Conservation (phyloP, 371 early-diverging fungal species). For the Fennellomyces sp. region DNA sequence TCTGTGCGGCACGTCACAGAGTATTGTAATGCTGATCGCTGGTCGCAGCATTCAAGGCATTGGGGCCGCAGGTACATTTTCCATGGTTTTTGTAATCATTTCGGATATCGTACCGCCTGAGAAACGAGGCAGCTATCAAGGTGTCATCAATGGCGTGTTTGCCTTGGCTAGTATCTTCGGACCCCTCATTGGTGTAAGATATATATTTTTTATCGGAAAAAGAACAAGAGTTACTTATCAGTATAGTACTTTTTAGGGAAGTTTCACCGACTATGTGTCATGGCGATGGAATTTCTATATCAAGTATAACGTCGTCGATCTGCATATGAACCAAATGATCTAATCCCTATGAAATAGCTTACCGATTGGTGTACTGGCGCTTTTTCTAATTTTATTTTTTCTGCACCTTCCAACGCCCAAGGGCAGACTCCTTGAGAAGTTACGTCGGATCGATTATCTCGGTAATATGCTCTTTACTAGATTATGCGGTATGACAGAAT, state of each 20-base stretch:
- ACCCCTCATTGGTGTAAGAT: constrained; percentile 45
- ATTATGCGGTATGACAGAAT: too few relatives aligned
- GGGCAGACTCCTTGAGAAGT: constrained; percentile 30
- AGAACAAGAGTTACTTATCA: too few relatives aligned
- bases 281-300: constrained; percentile 55
- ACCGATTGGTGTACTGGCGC: constrained; percentile 44
- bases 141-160: constrained; percentile 50
- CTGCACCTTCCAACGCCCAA: constrained; percentile 28
- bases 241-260: constrained; percentile 21
- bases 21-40: constrained; percentile 65
- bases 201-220: not conserved
- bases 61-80: constrained; percentile 57
- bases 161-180: constrained; percentile 42
- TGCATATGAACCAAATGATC: too few relatives aligned
- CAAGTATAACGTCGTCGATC: too few relatives aligned
- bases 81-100: constrained; percentile 59
- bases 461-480: constrained; percentile 28
- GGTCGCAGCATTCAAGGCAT: constrained; percentile 59
- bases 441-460: constrained; percentile 38
- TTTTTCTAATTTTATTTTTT: constrained; percentile 30
- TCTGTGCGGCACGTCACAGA: constrained; percentile 56
- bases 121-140: constrained; percentile 62
- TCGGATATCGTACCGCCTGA: constrained; percentile 57
- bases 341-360: constrained; percentile 31
- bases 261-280: constrained; percentile 39